A percentile compares a stretch with the other conserved stretches of the same genome.
Evolutionary conservation across 164 flowering plant genomes (phyloP).

Genomic region (Protea cynaroides): DNA sequence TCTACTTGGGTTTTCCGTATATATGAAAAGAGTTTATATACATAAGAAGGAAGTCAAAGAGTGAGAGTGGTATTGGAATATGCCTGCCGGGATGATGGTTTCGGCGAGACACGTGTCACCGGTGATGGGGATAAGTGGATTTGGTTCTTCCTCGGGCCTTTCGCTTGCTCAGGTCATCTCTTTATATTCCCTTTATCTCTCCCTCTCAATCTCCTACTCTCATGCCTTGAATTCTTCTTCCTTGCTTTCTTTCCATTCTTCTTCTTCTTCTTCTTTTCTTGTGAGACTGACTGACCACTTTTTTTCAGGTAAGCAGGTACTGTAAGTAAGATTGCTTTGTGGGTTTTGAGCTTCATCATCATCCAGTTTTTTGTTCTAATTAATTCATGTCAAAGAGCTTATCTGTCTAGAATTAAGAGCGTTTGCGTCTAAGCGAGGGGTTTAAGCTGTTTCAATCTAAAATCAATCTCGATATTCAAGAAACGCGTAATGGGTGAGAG

Average conservation of each 20-base stretch:
- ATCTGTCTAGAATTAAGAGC: neutral
- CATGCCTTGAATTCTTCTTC: neutral
- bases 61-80: slow-evolving; percentile 6
- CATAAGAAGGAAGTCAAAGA: neutral
- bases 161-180: slow-evolving; percentile 22
- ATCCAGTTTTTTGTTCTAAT: neutral
- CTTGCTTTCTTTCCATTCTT: neutral
- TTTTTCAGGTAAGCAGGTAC: too few species aligned
- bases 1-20: too few species aligned
- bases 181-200: slow-evolving; percentile 2
- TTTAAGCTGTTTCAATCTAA: neutral
- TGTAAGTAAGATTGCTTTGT: too few species aligned
- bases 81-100: slow-evolving; percentile 21
- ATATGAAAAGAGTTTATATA: neutral
- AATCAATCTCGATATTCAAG: slow-evolving; percentile 2
- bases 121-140: slow-evolving; percentile 15
- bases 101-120: slow-evolving; percentile 15
- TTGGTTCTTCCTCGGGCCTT: slow-evolving; percentile 20
- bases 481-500: slow-evolving; percentile 3
- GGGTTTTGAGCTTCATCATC: neutral
- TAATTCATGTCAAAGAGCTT: neutral
- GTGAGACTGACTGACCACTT: neutral
- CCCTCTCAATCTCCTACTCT: neutral
- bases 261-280: neutral
- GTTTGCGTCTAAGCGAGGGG: neutral